Evolutionary conservation across 2,329 filamentous ascomycete species (phyloP), one percentile per base, ranked within the genome.

Genomic region (Microsporum canis): DNA sequence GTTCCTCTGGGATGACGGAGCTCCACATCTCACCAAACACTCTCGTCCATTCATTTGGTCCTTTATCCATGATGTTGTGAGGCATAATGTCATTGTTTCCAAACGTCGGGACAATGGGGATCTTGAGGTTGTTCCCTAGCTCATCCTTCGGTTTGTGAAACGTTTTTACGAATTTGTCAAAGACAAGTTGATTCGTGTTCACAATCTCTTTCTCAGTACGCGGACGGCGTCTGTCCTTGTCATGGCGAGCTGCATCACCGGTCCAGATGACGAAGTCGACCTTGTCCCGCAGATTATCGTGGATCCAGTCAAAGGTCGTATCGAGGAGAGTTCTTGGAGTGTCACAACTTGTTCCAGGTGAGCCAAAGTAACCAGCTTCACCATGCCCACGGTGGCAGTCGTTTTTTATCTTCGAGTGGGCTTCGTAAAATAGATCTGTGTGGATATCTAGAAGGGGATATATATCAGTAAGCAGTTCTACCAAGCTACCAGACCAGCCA

Each of bases 81-180:
- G 94, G 94, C 63, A 96, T 84, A 62, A 99, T 91, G 70, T 99
- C 94, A 74, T 99, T 99, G 77, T 99, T 99, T 63, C 94, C 94
- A 67, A 96, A 86, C 0, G 87, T 96, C 0, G 94, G 91, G 23
- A 99, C 80, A 34, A 97, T 84, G 3, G 94, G 92, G 3, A 97
- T 82, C 10, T 80, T 74, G 62, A 91, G 81, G 38, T 78, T 77
- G n/a, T 78, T 79, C 63, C 76, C 70, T 41, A 27, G 23, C 5
- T 56, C 41, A 60, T 57, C 61, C 31, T 33, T 39, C 3, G 57
- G 56, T 14, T 61, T 60, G 2, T 61, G 59, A 39, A 96, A 96
- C 7, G 88, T 80, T 23, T 91, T 82, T 55, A 82, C 75, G 73
- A 97, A 89, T 72, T 89, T 89, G 67, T 85, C 76, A 57, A 91